Evolutionary conservation across 345 rosid genomes (phyloP), one percentile per base, ranked within the genome.

Genomic region (Eucalyptus polybractea): DNA sequence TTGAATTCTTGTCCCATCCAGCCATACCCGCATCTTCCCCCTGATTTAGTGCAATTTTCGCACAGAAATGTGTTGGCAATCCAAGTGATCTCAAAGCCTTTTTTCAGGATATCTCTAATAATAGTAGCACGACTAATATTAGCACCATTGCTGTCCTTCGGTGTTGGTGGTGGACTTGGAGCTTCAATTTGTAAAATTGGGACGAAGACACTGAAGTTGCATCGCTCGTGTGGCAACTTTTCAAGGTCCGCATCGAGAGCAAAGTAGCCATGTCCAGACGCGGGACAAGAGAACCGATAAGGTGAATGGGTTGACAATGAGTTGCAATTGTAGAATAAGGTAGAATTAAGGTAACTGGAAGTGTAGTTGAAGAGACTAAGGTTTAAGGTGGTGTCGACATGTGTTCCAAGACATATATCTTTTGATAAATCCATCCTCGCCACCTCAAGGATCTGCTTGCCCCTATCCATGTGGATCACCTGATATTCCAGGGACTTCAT

Each of bases 261-360:
- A 45, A 45, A 45, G 49, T 10, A 45, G 49, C 49, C 49, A 9
- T 1, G 0, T 10, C 49, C 1, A 45, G 47, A 45, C 47, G 10
- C 3, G 47, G 47, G 10, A 45, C 49, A 45, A 9, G 49, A 10
- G 4, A 9, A 45, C 49, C 47, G 0, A 45, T 45, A 45, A 19
- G 24, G 2, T 53, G 0, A 2, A 53, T 0, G 24, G 24, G 25
- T 3, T 17, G 58, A 17, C 10, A 0, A 0, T 19, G 58, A 54
- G 10, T 54, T 1, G 58, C 58, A 54, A 54, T 19, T 7, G 10
- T 54, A 54, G 24, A 54, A 19, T 54, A 54, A 54, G 58, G 58
- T 0, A 3, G 58, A 54, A 54, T 54, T 7, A 0, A 7, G 25
- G 58, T 54, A 7, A 3, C 0, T 4, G 10, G 5, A 19, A 19